phyloP scores from a whole-genome alignment of 2,329 filamentous ascomycete species.

The Fusarium mexicanum region DNA sequence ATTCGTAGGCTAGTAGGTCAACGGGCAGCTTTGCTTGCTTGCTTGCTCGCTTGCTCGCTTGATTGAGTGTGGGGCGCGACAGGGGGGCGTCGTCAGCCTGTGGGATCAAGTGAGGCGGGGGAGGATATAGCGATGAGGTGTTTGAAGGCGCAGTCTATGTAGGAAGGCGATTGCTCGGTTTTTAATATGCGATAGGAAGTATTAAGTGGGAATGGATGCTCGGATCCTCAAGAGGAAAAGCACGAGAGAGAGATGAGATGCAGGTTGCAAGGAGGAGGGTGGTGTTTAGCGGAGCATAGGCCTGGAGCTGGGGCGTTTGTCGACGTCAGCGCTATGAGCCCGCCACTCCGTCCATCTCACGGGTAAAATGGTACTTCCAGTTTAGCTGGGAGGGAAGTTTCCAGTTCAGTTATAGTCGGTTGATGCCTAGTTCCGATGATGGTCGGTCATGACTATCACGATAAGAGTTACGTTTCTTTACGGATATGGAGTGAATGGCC shows the following conservation, averaged over 20 bases:
- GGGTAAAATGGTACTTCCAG: slow-evolving; percentile 7
- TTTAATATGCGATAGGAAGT: slow-evolving; percentile 8
- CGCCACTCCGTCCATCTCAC: slow-evolving; percentile 38
- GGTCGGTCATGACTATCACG: slow-evolving; percentile 17
- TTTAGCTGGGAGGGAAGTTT: slow-evolving; percentile 1
- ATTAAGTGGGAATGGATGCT: slow-evolving; percentile 18
- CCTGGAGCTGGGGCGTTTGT: slow-evolving; percentile 48
- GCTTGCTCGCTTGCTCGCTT: slow-evolving; percentile 27
- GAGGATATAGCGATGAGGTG: slow-evolving; percentile 18
- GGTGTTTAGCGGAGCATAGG: slow-evolving; percentile 44
- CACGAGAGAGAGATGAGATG: slow-evolving; percentile 33
- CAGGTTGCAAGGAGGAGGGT: slow-evolving; percentile 43
- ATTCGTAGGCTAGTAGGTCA: slow-evolving; percentile 31
- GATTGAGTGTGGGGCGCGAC: slow-evolving; percentile 44
- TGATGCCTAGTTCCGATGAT: slow-evolving; percentile 33
- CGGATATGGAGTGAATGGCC: neutral
- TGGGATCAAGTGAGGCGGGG: slow-evolving; percentile 40
- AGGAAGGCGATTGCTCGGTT: slow-evolving; percentile 32
- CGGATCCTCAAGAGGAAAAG: slow-evolving; percentile 23
- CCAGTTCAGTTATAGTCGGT: slow-evolving; percentile 7
- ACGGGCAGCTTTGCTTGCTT: slow-evolving; percentile 15
- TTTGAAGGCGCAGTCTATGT: slow-evolving; percentile 30
- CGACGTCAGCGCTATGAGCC: slow-evolving; percentile 59
- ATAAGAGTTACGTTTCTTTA: neutral
- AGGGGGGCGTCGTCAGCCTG: slow-evolving; percentile 46